These are phyloP conservation scores for Dothiorella sarmentorum DNA, from an alignment of 2,329 filamentous ascomycete species.

Conservation along the genomic window DNA sequence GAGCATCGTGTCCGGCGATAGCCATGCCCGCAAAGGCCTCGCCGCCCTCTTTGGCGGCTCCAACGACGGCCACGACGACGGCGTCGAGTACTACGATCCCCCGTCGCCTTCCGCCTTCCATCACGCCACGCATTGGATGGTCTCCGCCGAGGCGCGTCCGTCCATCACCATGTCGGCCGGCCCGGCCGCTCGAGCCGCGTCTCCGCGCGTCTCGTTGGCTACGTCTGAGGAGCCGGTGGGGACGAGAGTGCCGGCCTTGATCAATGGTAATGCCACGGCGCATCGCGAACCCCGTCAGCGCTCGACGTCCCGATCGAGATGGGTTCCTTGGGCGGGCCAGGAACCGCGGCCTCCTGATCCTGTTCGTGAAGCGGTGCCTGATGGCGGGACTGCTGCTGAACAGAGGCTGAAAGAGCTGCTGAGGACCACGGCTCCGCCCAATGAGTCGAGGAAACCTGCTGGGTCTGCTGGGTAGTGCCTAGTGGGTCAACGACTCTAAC, in stretches of 20 bases:
- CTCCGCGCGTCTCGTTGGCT: conserved; percentile 14
- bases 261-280: neutral
- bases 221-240: conserved; percentile 6
- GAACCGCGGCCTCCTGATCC: neutral
- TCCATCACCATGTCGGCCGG: conserved; percentile 9
- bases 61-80: neutral
- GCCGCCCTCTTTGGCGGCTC: conserved; percentile 14
- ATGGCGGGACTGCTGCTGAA: neutral
- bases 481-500: too few relatives aligned
- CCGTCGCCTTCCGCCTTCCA: neutral
- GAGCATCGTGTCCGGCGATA: conserved; percentile 21
- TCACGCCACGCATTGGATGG: conserved; percentile 6
- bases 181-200: conserved; percentile 5
- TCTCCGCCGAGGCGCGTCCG: neutral
- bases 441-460: neutral
- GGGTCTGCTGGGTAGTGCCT: too few relatives aligned
- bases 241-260: too few relatives aligned
- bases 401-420: conserved; percentile 6
- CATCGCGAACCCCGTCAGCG: neutral
- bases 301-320: neutral
- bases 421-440: neutral
- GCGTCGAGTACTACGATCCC: neutral
- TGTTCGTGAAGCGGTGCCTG: neutral
- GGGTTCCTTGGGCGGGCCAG: conserved; percentile 3
- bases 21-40: conserved; percentile 8